Evolutionary conservation across 352 stramenopile species (phyloP).

Genomic region (Paralagenidium karlingii): DNA sequence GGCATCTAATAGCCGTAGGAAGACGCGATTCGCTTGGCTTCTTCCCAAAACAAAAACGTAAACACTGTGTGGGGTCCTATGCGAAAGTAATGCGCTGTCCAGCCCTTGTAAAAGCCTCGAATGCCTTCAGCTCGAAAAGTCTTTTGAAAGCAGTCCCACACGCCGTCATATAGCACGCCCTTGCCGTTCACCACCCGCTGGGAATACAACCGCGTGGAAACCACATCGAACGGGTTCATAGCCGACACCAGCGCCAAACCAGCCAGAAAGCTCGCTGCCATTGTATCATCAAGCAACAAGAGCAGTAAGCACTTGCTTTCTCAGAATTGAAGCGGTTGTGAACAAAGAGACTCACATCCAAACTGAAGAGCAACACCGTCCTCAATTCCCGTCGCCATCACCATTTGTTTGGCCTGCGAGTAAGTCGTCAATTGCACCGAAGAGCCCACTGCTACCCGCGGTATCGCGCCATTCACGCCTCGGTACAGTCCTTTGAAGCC

Average conservation of each 20-base stretch:
- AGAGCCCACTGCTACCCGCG: slow-evolving; percentile 53
- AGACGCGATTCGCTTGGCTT: slow-evolving; percentile 57
- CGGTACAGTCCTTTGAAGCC: slow-evolving; percentile 62
- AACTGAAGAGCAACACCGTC: slow-evolving; percentile 68
- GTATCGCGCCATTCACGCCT: slow-evolving; percentile 56
- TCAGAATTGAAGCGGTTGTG: no score
- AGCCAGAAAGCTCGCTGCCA: slow-evolving; percentile 63
- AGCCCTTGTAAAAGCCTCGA: slow-evolving; percentile 79
- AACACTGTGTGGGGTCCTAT: slow-evolving; percentile 78
- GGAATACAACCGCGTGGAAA: slow-evolving; percentile 79
- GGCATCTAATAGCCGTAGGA: slow-evolving; percentile 54
- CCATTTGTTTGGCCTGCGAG: slow-evolving; percentile 69
- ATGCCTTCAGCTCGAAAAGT: slow-evolving; percentile 70
- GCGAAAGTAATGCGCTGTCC: slow-evolving; percentile 77
- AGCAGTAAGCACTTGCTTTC: neutral
- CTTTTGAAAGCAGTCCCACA: slow-evolving; percentile 70
- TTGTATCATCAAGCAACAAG: neutral
- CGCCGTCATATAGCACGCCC: slow-evolving; percentile 59
- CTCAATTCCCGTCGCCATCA: slow-evolving; percentile 58
- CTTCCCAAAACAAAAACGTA: slow-evolving; percentile 81
- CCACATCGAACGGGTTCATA: slow-evolving; percentile 84
- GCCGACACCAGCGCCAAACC: slow-evolving; percentile 67
- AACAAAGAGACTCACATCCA: slow-evolving; percentile 39
- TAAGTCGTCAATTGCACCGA: slow-evolving; percentile 67
- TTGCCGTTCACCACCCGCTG: slow-evolving; percentile 81